These are phyloP conservation scores for Petunia axillaris DNA, from an alignment of 257 asterid genomes.

Conservation along the genomic window DNA sequence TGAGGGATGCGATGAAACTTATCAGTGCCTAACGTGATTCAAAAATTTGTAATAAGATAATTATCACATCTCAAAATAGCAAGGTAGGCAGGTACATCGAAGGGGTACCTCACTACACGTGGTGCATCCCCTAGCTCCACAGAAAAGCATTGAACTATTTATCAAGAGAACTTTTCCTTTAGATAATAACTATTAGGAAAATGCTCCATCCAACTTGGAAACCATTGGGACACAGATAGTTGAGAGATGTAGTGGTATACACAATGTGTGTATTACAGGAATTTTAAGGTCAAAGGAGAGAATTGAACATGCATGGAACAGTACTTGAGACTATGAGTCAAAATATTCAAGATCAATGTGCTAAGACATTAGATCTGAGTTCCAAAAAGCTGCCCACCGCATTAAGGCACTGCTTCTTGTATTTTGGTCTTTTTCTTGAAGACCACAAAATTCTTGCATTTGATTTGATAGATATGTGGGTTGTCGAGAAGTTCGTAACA, in stretches of 20 bases:
- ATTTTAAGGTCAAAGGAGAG: conserved; percentile 25
- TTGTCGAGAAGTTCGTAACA: conserved; percentile 27
- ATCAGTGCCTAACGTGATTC: background rate
- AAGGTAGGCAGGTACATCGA: conserved; percentile 31
- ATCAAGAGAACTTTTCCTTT: background rate
- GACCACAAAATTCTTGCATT: conserved; percentile 24
- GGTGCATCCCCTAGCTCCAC: conserved; percentile 18
- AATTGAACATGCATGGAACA: conserved; percentile 14
- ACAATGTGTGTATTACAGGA: conserved; percentile 23
- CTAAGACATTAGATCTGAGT: conserved; percentile 19
- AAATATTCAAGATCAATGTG: conserved; percentile 9
- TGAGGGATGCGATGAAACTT: conserved; percentile 22
- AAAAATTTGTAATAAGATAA: conserved; percentile 23
- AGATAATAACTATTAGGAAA: no score
- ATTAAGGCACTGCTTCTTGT: conserved; percentile 27
- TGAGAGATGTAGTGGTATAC: conserved; percentile 29
- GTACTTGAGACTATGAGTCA: conserved; percentile 21
- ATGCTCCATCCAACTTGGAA: no score
- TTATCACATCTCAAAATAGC: conserved; percentile 24
- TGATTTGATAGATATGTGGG: conserved; percentile 28
- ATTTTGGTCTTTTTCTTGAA: conserved; percentile 23
- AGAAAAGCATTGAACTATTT: conserved; percentile 31
- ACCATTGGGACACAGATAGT: conserved; percentile 5
- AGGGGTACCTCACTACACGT: conserved; percentile 20
- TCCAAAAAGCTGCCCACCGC: conserved; percentile 19